Evolutionary conservation across 768 basidiomycete species (phyloP).

Genomic region (Hygrophorus russula): DNA sequence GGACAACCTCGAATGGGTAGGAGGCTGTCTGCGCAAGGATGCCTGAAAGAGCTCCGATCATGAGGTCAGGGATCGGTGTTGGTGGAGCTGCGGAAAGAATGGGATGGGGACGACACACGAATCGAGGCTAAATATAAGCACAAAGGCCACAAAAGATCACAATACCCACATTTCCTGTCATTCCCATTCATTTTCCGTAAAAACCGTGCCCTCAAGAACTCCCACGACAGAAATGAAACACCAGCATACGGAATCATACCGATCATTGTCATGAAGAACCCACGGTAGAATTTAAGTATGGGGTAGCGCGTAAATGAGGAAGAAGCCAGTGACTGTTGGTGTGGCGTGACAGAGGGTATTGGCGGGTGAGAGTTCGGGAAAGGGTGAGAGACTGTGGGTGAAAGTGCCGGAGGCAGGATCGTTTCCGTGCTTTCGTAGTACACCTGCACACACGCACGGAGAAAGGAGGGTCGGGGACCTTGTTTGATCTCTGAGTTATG

Average conservation of each 20-base stretch:
- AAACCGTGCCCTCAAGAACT: slow-evolving; percentile 52
- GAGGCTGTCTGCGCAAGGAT: slow-evolving; percentile 79
- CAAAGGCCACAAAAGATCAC: no score
- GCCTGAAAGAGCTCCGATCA: slow-evolving; percentile 80
- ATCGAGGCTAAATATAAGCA: no score
- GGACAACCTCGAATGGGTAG: slow-evolving; percentile 90
- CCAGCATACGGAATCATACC: slow-evolving; percentile 97
- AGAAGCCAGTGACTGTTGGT: no score
- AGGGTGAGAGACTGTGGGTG: slow-evolving; percentile 15
- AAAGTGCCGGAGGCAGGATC: slow-evolving; percentile 12
- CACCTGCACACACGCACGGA: slow-evolving; percentile 48
- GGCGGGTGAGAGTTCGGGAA: slow-evolving; percentile 24
- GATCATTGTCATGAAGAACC: slow-evolving; percentile 84
- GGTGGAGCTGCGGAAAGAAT: no score
- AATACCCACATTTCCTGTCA: no score
- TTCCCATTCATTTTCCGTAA: no score
- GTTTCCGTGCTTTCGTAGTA: slow-evolving; percentile 49
- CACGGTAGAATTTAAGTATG: slow-evolving; percentile 90
- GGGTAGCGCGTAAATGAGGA: no score
- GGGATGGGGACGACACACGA: no score
- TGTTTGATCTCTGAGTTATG: slow-evolving; percentile 12
- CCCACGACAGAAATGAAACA: slow-evolving; percentile 90
- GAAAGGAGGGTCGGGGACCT: slow-evolving; percentile 35
- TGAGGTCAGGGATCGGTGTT: slow-evolving; percentile 52
- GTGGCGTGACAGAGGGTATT: no score